A percentile compares a stretch with the other conserved stretches of the same genome.
Conservation (phyloP, 2,329 filamentous ascomycete species). For the Trematosphaeria pertusa region DNA sequence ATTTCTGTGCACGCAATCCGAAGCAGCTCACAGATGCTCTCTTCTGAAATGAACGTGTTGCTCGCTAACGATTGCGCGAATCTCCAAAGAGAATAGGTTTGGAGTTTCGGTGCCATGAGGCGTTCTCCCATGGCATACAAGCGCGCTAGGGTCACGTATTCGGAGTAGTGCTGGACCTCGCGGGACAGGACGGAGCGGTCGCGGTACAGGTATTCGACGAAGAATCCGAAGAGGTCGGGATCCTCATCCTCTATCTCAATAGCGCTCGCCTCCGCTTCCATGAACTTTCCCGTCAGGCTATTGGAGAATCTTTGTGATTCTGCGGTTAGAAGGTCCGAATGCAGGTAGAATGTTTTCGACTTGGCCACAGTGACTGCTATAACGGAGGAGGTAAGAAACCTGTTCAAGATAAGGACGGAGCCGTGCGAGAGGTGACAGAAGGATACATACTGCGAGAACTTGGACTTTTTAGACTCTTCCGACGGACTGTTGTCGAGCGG, state of each 20-base stretch:
- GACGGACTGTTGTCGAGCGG: too few relatives aligned
- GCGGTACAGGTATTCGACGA: conserved; percentile 30
- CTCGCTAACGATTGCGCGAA: conserved; percentile 15
- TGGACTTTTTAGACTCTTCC: too few relatives aligned
- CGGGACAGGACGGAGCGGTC: conserved; percentile 19
- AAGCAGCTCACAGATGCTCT: conserved; percentile 21
- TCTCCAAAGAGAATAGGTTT: conserved; percentile 21
- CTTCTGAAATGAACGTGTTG: conserved; percentile 13
- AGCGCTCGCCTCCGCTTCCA: conserved; percentile 18
- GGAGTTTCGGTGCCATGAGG: conserved; percentile 22
- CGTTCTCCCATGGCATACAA: conserved; percentile 29
- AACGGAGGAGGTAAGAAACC: conserved; percentile 15
- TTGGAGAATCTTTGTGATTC: conserved; percentile 23
- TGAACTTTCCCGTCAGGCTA: conserved; percentile 13
- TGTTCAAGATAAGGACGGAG: background rate
- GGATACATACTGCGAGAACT: too few relatives aligned
- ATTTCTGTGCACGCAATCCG: conserved; percentile 22
- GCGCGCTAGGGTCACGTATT: conserved; percentile 23
- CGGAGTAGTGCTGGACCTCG: conserved; percentile 17
- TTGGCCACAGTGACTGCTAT: conserved; percentile 16
- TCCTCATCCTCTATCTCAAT: conserved; percentile 25
- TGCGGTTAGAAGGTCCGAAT: conserved; percentile 16
- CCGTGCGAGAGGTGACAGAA: too few relatives aligned
- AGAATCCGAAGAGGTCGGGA: conserved; percentile 25
- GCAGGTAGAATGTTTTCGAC: conserved; percentile 21